Conservation (phyloP, 352 stramenopile genomes). For the Globisporangium cystogenes region DNA sequence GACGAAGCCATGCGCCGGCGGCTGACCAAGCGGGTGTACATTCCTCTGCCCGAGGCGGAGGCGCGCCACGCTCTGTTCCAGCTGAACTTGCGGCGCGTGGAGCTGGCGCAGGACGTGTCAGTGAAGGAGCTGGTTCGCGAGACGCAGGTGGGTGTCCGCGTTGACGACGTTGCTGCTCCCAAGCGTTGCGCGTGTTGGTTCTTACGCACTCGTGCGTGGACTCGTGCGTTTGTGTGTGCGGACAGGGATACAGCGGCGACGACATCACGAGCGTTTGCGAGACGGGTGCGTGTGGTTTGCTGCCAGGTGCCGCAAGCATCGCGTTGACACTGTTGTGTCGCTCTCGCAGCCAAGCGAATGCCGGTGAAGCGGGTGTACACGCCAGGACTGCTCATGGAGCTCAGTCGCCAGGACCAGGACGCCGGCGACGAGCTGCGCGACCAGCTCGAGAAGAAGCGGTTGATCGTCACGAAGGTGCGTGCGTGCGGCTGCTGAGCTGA, state of each 20-base stretch:
- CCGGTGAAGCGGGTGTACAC: constrained; percentile 77
- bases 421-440: constrained; percentile 58
- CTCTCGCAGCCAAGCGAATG: constrained; percentile 79
- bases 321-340: too few relatives aligned
- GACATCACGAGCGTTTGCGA: constrained; percentile 54
- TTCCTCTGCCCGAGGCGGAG: constrained; percentile 46
- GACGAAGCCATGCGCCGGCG: constrained; percentile 94
- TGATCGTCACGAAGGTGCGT: constrained; percentile 28
- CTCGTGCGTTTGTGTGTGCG: too few relatives aligned
- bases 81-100: constrained; percentile 52
- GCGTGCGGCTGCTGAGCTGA: neutral
- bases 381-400: constrained; percentile 54
- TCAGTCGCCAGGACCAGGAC: constrained; percentile 47
- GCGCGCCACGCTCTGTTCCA: constrained; percentile 70
- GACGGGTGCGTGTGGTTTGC: too few relatives aligned
- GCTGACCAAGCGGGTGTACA: constrained; percentile 95
- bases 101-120: constrained; percentile 46
- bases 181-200: too few relatives aligned
- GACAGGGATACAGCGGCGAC: constrained; percentile 53
- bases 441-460: constrained; percentile 32
- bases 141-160: constrained; percentile 74
- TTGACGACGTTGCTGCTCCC: constrained; percentile 64
- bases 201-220: too few relatives aligned
- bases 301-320: too few relatives aligned
- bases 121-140: constrained; percentile 46